phyloP scores from a whole-genome alignment of 1,284 basidiomycete species.

The Anthracocystis setariae region DNA sequence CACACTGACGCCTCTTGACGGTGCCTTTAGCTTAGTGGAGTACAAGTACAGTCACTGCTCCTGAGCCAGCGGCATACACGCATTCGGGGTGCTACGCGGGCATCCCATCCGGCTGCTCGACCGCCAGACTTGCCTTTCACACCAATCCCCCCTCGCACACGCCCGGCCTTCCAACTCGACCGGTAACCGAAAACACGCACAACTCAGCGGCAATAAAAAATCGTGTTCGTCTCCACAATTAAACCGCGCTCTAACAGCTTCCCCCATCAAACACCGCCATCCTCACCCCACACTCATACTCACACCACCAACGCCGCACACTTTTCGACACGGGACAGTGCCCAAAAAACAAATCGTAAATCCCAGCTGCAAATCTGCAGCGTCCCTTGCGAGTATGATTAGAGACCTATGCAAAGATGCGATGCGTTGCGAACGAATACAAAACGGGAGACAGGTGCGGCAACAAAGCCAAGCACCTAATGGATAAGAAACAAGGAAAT shows the following conservation, averaged over 20 bases:
- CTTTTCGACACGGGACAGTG: too few relatives aligned
- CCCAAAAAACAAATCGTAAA: too few relatives aligned
- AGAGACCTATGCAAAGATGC: conserved; percentile 32
- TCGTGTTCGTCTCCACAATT: background rate
- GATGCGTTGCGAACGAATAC: conserved; percentile 28
- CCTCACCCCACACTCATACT: too few relatives aligned
- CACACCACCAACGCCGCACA: background rate
- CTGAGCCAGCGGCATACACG: too few relatives aligned
- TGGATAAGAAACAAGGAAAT: conserved; percentile 1
- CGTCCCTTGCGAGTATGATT: conserved; percentile 43
- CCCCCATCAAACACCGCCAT: background rate
- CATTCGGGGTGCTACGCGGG: background rate
- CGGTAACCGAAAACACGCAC: background rate
- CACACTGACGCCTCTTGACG: too few relatives aligned
- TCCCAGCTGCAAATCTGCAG: conserved; percentile 34
- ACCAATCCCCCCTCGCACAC: background rate
- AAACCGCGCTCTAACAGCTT: background rate
- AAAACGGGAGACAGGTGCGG: conserved; percentile 2
- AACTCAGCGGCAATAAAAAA: background rate
- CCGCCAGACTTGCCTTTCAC: background rate
- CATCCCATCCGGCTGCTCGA: background rate
- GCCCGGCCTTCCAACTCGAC: background rate
- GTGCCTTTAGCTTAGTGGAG: too few relatives aligned
- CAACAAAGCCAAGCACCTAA: background rate
- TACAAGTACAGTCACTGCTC: too few relatives aligned